A percentile compares a stretch with the other conserved stretches of the same genome.
These are phyloP conservation scores for Epichloe coenophiala DNA, from an alignment of 2,329 filamentous ascomycete species.

Conservation along the genomic window DNA sequence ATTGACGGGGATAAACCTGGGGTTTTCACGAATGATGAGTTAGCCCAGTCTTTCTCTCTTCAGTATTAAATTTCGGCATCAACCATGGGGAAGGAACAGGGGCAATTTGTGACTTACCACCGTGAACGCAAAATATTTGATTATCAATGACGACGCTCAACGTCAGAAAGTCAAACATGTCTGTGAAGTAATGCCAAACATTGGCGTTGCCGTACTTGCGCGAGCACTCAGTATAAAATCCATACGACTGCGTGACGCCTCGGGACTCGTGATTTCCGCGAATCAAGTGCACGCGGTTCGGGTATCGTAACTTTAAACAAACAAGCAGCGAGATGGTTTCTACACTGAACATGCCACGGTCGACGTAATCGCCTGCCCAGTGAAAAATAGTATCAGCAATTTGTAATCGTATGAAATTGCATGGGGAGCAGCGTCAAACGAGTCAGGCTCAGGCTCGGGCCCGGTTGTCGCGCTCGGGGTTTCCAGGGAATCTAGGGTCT, in stretches of 20 bases:
- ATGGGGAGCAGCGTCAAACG: background rate
- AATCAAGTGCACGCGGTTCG: slow-evolving; percentile 87
- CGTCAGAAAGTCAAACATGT: slow-evolving; percentile 99
- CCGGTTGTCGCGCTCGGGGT: background rate
- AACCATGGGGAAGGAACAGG: background rate
- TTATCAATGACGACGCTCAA: slow-evolving; percentile 96
- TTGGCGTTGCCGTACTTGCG: slow-evolving; percentile 98
- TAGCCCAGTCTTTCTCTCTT: background rate
- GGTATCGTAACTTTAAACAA: slow-evolving; percentile 93
- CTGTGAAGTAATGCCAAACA: slow-evolving; percentile 98
- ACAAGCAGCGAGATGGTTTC: slow-evolving; percentile 97
- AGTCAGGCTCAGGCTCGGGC: background rate
- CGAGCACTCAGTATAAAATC: slow-evolving; percentile 96
- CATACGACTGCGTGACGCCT: slow-evolving; percentile 96
- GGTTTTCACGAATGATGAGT: too few species aligned
- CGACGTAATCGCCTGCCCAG: slow-evolving; percentile 76
- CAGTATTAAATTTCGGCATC: too few species aligned
- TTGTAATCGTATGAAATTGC: background rate
- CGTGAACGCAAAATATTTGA: slow-evolving; percentile 97
- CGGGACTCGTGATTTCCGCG: slow-evolving; percentile 96
- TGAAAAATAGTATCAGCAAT: background rate
- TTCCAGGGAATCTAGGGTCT: background rate
- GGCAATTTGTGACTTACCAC: slow-evolving; percentile 36
- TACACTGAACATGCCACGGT: slow-evolving; percentile 82
- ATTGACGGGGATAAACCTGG: slow-evolving; percentile 73